phyloP scores from a whole-genome alignment of 2,329 filamentous ascomycete genomes.

The Colletotrichum sp. region DNA sequence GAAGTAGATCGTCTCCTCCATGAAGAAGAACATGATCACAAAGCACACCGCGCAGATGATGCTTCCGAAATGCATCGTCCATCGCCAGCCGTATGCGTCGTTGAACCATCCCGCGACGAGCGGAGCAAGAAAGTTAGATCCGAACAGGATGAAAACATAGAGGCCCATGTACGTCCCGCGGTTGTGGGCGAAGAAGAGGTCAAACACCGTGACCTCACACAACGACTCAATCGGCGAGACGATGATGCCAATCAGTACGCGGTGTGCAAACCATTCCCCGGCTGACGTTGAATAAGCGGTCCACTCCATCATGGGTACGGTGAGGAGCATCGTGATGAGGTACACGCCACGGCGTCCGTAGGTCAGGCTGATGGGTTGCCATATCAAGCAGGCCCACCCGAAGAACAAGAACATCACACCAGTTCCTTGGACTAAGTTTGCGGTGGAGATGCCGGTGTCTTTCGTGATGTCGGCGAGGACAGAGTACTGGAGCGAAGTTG shows the following conservation, averaged over 20 bases:
- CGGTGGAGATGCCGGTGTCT: background rate
- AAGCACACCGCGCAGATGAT: background rate
- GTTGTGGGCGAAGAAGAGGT: background rate
- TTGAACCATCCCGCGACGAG: background rate
- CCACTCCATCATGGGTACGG: background rate
- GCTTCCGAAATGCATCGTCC: background rate
- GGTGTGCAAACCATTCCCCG: background rate
- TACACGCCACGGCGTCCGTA: background rate
- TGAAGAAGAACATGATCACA: background rate
- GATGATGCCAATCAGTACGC: background rate
- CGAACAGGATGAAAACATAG: background rate
- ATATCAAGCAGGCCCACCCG: background rate
- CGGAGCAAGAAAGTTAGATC: background rate
- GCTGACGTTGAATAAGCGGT: background rate
- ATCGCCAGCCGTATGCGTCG: background rate
- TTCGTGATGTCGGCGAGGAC: background rate
- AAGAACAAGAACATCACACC: background rate
- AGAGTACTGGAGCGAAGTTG: background rate
- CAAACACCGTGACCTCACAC: background rate
- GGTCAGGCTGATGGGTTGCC: background rate
- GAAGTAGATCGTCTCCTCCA: background rate
- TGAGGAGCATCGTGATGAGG: background rate
- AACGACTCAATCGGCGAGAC: background rate
- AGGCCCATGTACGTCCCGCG: background rate
- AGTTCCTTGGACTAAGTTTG: background rate